phyloP scores from a whole-genome alignment of 1,139 yeast genomes.

The Yamadazyma aaseri region DNA sequence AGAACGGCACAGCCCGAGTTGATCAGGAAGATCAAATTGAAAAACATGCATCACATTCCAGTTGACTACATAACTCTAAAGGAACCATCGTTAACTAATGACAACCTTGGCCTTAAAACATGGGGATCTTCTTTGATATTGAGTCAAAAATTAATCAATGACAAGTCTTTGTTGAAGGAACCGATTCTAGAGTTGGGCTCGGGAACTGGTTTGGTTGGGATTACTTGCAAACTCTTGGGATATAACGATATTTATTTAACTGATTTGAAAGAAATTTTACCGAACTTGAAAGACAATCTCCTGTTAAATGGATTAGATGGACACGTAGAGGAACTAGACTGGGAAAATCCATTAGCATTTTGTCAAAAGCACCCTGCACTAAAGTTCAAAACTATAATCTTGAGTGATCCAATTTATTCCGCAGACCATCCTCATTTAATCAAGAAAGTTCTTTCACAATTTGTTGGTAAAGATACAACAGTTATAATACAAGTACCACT shows the following conservation, averaged over 20 bases:
- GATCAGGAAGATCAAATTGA: constrained; percentile 45
- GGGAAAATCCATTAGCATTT: constrained; percentile 61
- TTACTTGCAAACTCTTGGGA: constrained; percentile 55
- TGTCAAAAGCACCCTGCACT: constrained; percentile 17
- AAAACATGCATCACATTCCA: constrained; percentile 23
- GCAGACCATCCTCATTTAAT: constrained; percentile 77
- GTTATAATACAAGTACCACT: constrained; percentile 76
- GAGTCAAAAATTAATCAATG: constrained; percentile 49
- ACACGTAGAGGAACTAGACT: constrained; percentile 62
- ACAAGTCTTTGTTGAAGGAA: constrained; percentile 24
- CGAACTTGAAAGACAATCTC: constrained; percentile 62
- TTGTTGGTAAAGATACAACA: constrained; percentile 35
- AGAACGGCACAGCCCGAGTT: constrained; percentile 80
- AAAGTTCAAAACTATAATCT: constrained; percentile 56
- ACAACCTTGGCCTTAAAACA: constrained; percentile 85
- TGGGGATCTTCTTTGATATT: constrained; percentile 91
- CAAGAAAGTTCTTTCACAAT: constrained; percentile 49
- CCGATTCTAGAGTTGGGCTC: constrained; percentile 81
- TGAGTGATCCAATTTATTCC: constrained; percentile 90
- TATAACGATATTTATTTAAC: constrained; percentile 55
- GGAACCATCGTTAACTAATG: constrained; percentile 87
- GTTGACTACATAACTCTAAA: constrained; percentile 43
- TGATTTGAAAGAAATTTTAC: constrained; percentile 75
- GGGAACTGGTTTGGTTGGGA: constrained; percentile 91
- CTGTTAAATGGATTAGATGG: constrained; percentile 42